phyloP scores from a whole-genome alignment of 176 grass and related monocot genomes.

The Eremochloa ophiuroides region DNA sequence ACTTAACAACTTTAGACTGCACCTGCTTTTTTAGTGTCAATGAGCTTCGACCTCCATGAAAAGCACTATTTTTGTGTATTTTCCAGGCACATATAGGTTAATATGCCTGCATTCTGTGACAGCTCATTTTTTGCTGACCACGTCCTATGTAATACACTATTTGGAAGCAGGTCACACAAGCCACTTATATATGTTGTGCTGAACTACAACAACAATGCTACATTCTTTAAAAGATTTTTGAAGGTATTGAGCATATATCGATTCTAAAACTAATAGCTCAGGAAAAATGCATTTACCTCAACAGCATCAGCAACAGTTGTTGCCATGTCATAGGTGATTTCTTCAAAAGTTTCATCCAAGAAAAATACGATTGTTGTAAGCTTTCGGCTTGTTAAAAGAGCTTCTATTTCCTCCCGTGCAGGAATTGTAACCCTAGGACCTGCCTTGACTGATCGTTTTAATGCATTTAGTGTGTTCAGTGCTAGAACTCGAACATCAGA shows the following conservation, averaged over 20 bases:
- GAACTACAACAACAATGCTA: not conserved
- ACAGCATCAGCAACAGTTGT: slow-evolving; percentile 97
- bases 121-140: not conserved
- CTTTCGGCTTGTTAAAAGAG: slow-evolving; percentile 76
- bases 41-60: slow-evolving; percentile 7
- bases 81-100: not conserved
- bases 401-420: slow-evolving; percentile 93
- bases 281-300: slow-evolving; percentile 53
- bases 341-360: slow-evolving; percentile 97
- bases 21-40: not conserved
- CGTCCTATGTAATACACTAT: not conserved
- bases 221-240: not conserved
- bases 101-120: not conserved
- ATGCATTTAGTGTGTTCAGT: slow-evolving; percentile 77
- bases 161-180: not conserved
- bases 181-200: not conserved
- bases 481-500: slow-evolving; percentile 78
- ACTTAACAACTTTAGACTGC: not conserved
- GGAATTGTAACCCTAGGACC: slow-evolving; percentile 77
- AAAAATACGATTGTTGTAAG: slow-evolving; percentile 98
- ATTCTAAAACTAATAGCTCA: not conserved
- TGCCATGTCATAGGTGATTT: slow-evolving; percentile 93
- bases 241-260: not conserved
- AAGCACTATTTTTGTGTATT: not conserved
- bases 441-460: slow-evolving; percentile 85